Base-by-base conservation (phyloP, 2,329 filamentous ascomycete species). In the Penicillium frequentans region DNA sequence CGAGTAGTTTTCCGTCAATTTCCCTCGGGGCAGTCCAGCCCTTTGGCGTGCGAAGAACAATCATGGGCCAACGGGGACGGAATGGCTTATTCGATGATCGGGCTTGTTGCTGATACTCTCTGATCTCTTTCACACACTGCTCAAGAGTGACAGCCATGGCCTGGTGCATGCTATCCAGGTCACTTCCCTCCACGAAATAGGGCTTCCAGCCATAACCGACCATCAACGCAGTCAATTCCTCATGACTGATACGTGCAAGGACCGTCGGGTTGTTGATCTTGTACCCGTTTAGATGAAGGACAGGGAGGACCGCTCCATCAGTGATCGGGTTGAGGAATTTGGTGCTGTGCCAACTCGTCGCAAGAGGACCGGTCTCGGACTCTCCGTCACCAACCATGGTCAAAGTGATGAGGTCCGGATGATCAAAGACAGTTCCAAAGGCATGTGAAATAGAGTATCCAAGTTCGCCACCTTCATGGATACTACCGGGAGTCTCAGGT, bases 211-310 rank as follows among this genome's bases (percentile, higher is more conserved):
- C 90, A 67, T 91, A 92, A 29, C 90, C 90, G 43, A 84, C 62
- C 73, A 93, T 89, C 19, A 93, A 79, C 24, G 81, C 77, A 64
- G 86, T 82, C 6, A 93, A 80, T 74, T 93, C 90, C 60, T 89
- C 84, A 70, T 91, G 88, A 44, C 84, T 84, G 68, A 93, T 88
- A 63, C 90, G 85, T 14, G 89, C 86, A 16, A 92, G 82, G 0
- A 93, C 70, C 5, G 86, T 92, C 9, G 88, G 88, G 73, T 91
- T 90, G 79, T 90, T 90, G 79, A 92, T 92, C 80, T 93, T 93
- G 82, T 92, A 93, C 47, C 90, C 90, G 66, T 93, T 93, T 33
- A 93, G 80, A 72, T 93, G 89, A 11, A 93, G 81, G 6, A 93
- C 86, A 0, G 90, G 90, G 1, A 93, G 80, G 8, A 93, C 90